phyloP scores from a whole-genome alignment of 306 rosid species.

The Medicago ruthenica region DNA sequence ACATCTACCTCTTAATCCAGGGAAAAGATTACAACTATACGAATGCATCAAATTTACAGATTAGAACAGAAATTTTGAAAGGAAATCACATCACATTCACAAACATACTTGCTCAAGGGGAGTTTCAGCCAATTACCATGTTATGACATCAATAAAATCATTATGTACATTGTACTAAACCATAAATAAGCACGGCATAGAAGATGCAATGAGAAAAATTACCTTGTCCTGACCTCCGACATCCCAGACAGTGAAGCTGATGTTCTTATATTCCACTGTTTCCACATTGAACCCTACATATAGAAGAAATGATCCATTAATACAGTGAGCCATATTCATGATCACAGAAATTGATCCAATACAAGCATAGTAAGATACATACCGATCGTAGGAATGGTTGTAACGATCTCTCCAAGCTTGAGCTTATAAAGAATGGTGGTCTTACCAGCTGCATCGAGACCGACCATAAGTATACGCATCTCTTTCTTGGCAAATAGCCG shows the following conservation, averaged over 20 bases:
- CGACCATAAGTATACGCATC: constrained; percentile 98
- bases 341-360: neutral
- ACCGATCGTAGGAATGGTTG: constrained; percentile 98
- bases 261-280: constrained; percentile 94
- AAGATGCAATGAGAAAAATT: neutral
- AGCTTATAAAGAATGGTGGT: constrained; percentile 93
- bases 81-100: neutral
- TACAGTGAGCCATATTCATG: neutral
- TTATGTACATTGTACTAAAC: neutral
- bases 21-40: too few species aligned
- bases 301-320: constrained; percentile 33
- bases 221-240: constrained; percentile 98
- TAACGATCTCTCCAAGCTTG: constrained; percentile 95
- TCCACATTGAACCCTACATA: constrained; percentile 87
- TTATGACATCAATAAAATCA: constrained; percentile 32
- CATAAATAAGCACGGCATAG: neutral
- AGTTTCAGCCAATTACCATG: constrained; percentile 10
- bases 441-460: constrained; percentile 99
- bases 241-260: constrained; percentile 99
- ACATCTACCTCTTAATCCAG: too few species aligned
- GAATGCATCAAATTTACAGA: neutral
- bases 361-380: constrained; percentile 21
- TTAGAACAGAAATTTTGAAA: constrained; percentile 1
- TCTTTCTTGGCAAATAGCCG: constrained; percentile 93
- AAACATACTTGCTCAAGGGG: neutral